Evolutionary conservation across 2,329 filamentous ascomycete genomes (phyloP).

Genomic region (Aspergillus aculeatus): DNA sequence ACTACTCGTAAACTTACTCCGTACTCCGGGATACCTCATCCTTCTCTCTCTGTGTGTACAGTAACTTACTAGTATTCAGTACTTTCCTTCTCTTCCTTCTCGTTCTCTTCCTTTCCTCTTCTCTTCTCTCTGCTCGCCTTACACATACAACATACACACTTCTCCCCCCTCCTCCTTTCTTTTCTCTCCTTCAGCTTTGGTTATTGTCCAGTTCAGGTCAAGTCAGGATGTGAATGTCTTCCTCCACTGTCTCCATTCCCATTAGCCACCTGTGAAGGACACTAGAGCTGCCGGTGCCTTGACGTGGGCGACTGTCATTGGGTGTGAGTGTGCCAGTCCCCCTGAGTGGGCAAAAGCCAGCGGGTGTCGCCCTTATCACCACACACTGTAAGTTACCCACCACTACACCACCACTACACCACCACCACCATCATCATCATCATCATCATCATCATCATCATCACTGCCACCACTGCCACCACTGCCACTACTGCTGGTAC

Average conservation of each 20-base stretch:
- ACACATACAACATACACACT: too few relatives aligned
- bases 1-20: too few relatives aligned
- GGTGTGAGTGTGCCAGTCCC: conserved; percentile 17
- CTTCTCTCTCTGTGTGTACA: neutral
- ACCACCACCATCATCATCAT: too few relatives aligned
- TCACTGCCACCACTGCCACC: too few relatives aligned
- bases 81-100: conserved; percentile 15
- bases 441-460: too few relatives aligned
- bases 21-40: too few relatives aligned
- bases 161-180: too few relatives aligned
- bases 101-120: neutral
- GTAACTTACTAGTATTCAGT: too few relatives aligned
- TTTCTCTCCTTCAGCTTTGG: too few relatives aligned
- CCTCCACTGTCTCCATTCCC: conserved; percentile 11
- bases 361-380: conserved; percentile 7
- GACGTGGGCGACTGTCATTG: conserved; percentile 29
- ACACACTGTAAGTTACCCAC: neutral
- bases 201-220: neutral
- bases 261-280: conserved; percentile 4
- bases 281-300: conserved; percentile 16
- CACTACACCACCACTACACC: neutral
- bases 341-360: conserved; percentile 14
- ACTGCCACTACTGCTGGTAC: too few relatives aligned
- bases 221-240: neutral
- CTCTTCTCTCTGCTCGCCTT: neutral